These are phyloP conservation scores for Vigna radiata DNA, from an alignment of 306 rosid genomes.

Conservation along the genomic window DNA sequence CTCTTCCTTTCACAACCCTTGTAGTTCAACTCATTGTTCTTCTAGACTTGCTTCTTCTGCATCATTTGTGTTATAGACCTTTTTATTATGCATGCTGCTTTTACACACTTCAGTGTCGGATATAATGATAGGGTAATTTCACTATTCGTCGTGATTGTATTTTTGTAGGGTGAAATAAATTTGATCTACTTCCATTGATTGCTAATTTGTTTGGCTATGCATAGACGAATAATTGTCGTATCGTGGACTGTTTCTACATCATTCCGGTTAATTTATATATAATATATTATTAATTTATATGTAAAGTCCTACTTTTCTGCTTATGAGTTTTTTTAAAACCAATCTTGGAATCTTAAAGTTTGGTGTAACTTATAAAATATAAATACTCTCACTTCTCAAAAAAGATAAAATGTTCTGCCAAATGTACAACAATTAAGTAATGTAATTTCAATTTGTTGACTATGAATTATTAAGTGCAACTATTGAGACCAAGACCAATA, in stretches of 20 bases:
- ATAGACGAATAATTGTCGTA: not conserved
- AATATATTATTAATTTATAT: not conserved
- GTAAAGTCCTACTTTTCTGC: not conserved
- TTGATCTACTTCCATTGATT: not conserved
- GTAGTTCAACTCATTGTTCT: conserved; percentile 1
- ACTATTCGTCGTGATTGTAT: conserved; percentile 10
- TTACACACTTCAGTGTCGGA: not conserved
- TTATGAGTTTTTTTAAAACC: too few relatives aligned
- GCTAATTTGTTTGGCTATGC: not conserved
- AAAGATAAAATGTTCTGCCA: too few relatives aligned
- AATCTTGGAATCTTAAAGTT: too few relatives aligned
- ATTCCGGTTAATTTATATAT: not conserved
- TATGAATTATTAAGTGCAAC: too few relatives aligned
- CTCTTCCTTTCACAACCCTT: conserved; percentile 26
- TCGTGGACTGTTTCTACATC: not conserved
- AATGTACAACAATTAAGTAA: too few relatives aligned
- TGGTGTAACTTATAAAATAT: too few relatives aligned
- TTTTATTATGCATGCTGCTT: not conserved
- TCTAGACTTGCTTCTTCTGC: not conserved
- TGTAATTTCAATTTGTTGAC: too few relatives aligned
- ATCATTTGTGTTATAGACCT: not conserved
- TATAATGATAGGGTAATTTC: not conserved
- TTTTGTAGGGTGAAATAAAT: not conserved
- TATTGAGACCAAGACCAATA: too few relatives aligned
- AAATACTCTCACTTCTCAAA: too few relatives aligned